These are phyloP conservation scores for Colletotrichum sp. DNA, from an alignment of 2,329 filamentous ascomycete genomes.

Conservation along the genomic window DNA sequence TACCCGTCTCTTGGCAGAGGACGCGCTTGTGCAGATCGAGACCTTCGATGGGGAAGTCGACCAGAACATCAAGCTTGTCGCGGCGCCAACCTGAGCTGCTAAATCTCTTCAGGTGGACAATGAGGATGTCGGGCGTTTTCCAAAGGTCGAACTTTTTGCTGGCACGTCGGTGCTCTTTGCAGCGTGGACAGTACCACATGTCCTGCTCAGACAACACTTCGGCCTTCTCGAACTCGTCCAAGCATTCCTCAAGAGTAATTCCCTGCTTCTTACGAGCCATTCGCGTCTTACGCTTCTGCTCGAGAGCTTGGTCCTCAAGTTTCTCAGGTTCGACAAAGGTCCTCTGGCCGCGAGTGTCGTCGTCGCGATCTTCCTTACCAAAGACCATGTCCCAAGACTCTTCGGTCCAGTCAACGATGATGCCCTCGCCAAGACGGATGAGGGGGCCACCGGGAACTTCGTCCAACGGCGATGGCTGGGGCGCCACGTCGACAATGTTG, in stretches of 20 bases:
- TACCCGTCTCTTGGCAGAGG: conserved; percentile 79
- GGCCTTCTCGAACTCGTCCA: conserved; percentile 92
- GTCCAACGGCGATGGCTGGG: conserved; percentile 23
- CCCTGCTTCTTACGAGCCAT: conserved; percentile 63
- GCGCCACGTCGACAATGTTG: conserved; percentile 30
- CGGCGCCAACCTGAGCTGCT: conserved; percentile 81
- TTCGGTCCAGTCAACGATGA: conserved; percentile 85
- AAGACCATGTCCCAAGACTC: conserved; percentile 77
- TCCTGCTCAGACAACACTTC: conserved; percentile 95
- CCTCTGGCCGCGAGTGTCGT: conserved; percentile 60
- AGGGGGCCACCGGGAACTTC: conserved; percentile 60
- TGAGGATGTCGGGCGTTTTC: conserved; percentile 94
- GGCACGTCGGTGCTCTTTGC: conserved; percentile 90
- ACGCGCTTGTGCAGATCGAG: conserved; percentile 84
- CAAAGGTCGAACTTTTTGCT: conserved; percentile 97
- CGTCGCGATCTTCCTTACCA: conserved; percentile 37
- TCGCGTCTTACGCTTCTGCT: conserved; percentile 67
- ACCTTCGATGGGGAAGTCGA: conserved; percentile 90
- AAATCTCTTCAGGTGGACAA: conserved; percentile 95
- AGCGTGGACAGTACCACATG: conserved; percentile 96
- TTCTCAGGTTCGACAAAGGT: conserved; percentile 61
- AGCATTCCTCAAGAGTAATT: conserved; percentile 85
- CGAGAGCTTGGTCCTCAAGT: conserved; percentile 68
- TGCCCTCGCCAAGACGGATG: conserved; percentile 80
- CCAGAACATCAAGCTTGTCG: conserved; percentile 89